Evolutionary conservation across 139 green algal species (phyloP).

Genomic region (Picochlorum sp.): DNA sequence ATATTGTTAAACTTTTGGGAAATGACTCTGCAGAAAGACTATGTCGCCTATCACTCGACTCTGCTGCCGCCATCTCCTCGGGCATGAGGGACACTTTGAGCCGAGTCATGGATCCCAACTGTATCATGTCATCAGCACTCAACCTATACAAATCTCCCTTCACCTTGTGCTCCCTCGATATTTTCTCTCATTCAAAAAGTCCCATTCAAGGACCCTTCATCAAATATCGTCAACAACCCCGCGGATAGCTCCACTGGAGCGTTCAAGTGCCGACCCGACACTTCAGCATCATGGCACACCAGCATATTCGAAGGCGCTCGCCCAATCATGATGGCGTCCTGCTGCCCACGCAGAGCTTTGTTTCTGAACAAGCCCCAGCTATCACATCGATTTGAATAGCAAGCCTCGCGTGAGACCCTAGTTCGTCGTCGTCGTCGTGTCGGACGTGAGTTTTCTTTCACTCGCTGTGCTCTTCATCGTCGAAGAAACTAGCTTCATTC

Average conservation of each 20-base stretch:
- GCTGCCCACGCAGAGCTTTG: slow-evolving; percentile 11
- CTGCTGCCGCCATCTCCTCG: slow-evolving; percentile 18
- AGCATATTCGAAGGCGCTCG: slow-evolving; percentile 36
- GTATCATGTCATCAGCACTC: slow-evolving; percentile 42
- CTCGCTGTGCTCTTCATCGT: slow-evolving; percentile 9
- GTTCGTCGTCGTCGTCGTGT: slow-evolving; percentile 2
- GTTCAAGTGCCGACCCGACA: slow-evolving; percentile 52
- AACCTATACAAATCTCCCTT: slow-evolving; percentile 32
- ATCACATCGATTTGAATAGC: slow-evolving; percentile 43
- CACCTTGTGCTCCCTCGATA: slow-evolving; percentile 44
- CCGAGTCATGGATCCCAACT: slow-evolving; percentile 27
- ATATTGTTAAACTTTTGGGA: slow-evolving; percentile 26
- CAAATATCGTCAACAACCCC: slow-evolving; percentile 38
- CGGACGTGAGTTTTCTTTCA: background rate
- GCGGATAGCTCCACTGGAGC: slow-evolving; percentile 37
- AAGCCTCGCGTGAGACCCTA: slow-evolving; percentile 13
- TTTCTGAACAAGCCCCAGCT: slow-evolving; percentile 32
- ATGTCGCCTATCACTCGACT: slow-evolving; percentile 12
- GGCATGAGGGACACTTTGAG: slow-evolving; percentile 34
- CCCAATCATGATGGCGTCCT: slow-evolving; percentile 49
- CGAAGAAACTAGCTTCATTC: background rate
- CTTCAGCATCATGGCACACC: slow-evolving; percentile 53
- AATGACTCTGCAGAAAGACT: slow-evolving; percentile 12
- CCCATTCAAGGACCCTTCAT: slow-evolving; percentile 69
- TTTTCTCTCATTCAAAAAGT: slow-evolving; percentile 49